A percentile compares a stretch with the other conserved stretches of the same genome.
These are phyloP conservation scores for Pugionium dolabratum DNA, from an alignment of 345 rosid genomes.

Conservation along the genomic window DNA sequence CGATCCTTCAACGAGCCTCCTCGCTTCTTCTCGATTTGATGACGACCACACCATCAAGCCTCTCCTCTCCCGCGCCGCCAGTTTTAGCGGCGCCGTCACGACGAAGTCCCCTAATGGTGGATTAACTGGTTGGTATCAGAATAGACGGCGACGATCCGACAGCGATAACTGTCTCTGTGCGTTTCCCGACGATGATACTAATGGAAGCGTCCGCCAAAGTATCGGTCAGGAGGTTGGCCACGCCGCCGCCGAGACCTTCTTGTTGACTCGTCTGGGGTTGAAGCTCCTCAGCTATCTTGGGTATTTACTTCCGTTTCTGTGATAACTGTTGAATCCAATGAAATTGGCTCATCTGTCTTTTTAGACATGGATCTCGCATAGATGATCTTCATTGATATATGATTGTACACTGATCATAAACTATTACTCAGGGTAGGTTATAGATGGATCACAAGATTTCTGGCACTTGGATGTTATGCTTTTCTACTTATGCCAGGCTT, in stretches of 20 bases:
- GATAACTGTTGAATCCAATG: background rate
- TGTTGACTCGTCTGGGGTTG: conserved; percentile 63
- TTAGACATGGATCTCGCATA: background rate
- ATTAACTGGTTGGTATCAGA: conserved; percentile 42
- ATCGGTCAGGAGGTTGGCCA: conserved; percentile 54
- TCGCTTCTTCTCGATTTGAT: conserved; percentile 53
- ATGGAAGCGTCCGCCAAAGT: conserved; percentile 40
- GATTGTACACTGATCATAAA: conserved; percentile 46
- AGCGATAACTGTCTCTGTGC: conserved; percentile 62
- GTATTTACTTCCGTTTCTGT: conserved; percentile 41
- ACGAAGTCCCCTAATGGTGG: conserved; percentile 14
- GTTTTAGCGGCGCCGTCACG: conserved; percentile 42
- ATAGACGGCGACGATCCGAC: conserved; percentile 58
- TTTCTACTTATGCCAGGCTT: conserved; percentile 89
- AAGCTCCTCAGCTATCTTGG: conserved; percentile 74
- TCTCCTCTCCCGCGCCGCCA: conserved; percentile 56
- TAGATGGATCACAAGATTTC: conserved; percentile 82
- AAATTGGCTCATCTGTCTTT: background rate
- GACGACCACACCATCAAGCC: conserved; percentile 53
- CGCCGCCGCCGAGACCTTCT: conserved; percentile 65
- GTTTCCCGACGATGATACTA: conserved; percentile 40
- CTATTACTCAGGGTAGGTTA: conserved; percentile 90
- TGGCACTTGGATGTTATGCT: conserved; percentile 91
- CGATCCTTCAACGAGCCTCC: conserved; percentile 51
- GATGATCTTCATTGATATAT: conserved; percentile 4